These are phyloP conservation scores for Chaetoscypha palmicola DNA, from an alignment of 2,329 filamentous ascomycete genomes.

Conservation along the genomic window DNA sequence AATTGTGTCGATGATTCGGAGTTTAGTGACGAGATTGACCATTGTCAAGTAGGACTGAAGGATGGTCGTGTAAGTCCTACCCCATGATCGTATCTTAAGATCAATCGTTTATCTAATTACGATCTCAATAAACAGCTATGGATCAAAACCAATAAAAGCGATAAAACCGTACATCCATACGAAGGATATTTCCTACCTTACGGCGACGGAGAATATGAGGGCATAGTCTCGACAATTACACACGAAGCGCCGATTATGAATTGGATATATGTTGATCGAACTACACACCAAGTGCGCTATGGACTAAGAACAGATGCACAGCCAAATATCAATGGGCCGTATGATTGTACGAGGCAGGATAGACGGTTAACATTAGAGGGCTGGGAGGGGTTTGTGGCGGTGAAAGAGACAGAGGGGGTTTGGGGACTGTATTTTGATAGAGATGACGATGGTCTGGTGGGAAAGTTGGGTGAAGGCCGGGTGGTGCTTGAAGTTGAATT, in stretches of 20 bases:
- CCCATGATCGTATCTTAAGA: not conserved
- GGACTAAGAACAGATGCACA: slow-evolving; percentile 65
- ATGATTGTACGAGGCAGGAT: slow-evolving; percentile 51
- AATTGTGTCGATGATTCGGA: slow-evolving; percentile 39
- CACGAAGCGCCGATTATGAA: slow-evolving; percentile 53
- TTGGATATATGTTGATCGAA: slow-evolving; percentile 57
- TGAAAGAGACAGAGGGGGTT: slow-evolving; percentile 41
- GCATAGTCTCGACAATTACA: slow-evolving; percentile 46
- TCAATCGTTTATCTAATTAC: slow-evolving; percentile 11
- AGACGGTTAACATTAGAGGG: slow-evolving; percentile 47
- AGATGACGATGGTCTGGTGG: slow-evolving; percentile 39
- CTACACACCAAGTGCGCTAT: slow-evolving; percentile 52
- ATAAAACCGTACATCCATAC: slow-evolving; percentile 44
- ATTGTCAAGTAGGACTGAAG: slow-evolving; percentile 38
- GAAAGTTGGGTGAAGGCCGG: slow-evolving; percentile 40
- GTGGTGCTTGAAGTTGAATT: slow-evolving; percentile 50
- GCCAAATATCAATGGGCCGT: slow-evolving; percentile 67
- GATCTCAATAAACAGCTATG: slow-evolving; percentile 34
- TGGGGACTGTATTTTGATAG: slow-evolving; percentile 49
- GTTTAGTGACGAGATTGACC: slow-evolving; percentile 38
- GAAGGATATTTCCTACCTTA: slow-evolving; percentile 51
- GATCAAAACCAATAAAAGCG: slow-evolving; percentile 37
- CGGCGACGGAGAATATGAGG: slow-evolving; percentile 39
- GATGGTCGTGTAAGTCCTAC: slow-evolving; percentile 34
- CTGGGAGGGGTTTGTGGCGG: slow-evolving; percentile 59